Evolutionary conservation across 1,139 yeast species (phyloP), one percentile per base, ranked within the genome.

Genomic region (Geotrichum citri-aurantii): DNA sequence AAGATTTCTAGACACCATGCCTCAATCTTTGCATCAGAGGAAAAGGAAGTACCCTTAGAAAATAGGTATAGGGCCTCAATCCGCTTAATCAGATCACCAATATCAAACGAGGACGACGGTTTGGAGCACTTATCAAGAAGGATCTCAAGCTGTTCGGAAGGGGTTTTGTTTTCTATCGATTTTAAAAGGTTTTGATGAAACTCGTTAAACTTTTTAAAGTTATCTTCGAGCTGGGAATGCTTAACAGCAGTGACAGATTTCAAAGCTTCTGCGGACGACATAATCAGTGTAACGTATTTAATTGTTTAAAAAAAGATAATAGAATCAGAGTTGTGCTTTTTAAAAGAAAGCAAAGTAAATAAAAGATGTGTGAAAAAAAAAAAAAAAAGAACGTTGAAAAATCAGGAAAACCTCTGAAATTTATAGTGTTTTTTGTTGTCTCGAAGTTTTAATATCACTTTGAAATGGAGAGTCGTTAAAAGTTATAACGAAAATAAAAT

Each of bases 71-170:
- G 48, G 10, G 46, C 50, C 6, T 44, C 48, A 19, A 24, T 37
- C 11, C 31, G 42, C 23, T 44, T 42, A 14, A 46, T 21, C 44
- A 50, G 44, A 3, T 19, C 19, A 14, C 24, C 14, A 33, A 50
- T 50, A 50, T 27, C 23, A 26, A 50, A 26, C 31, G 24, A 37
- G 26, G 55, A 48, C 48, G 57, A 52, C 19, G 52, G 42, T 21
- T 57, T 48, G n/a, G 59, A 54, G 21, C 60, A 37, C 14, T 58
- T 61, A 1, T 56, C 59, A 11, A 60, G 54, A 23, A 62, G 54
- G 2, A 52, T 54, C 17, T 29, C 17, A 12, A 56, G 55, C 51
- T 60, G 53, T 6, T 48, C 52, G 31, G n/a, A 26, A 14, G 50
- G 29, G 14, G 55, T 1, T 10, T 17, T 27, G n/a, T 21, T 40